Evolutionary conservation across 257 asterid genomes (phyloP).

Genomic region (Plectranthus barbatus): DNA sequence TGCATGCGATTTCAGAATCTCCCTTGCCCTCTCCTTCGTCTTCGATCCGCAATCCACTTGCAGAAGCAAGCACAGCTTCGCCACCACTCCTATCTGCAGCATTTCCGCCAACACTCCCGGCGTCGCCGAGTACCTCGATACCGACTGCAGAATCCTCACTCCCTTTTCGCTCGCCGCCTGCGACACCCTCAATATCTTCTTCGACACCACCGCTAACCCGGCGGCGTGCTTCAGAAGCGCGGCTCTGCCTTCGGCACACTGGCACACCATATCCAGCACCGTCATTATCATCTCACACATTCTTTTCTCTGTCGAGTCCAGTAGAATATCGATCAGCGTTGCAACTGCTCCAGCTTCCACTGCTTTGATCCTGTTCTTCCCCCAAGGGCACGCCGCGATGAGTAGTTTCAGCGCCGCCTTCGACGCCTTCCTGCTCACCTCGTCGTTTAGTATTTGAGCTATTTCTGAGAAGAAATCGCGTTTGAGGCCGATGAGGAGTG

Average conservation of each 20-base stretch:
- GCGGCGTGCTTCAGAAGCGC: slow-evolving; percentile 63
- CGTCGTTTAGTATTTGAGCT: slow-evolving; percentile 33
- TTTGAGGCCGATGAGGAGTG: slow-evolving; percentile 9
- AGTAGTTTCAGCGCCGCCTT: slow-evolving; percentile 42
- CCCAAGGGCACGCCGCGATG: slow-evolving; percentile 32
- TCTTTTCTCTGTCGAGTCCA: slow-evolving; percentile 39
- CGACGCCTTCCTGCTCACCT: slow-evolving; percentile 36
- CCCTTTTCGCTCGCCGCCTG: slow-evolving; percentile 53
- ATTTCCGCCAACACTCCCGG: slow-evolving; percentile 46
- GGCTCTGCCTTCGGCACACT: slow-evolving; percentile 81
- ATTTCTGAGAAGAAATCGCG: slow-evolving; percentile 36
- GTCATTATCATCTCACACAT: slow-evolving; percentile 36
- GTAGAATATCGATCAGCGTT: slow-evolving; percentile 38
- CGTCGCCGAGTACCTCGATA: slow-evolving; percentile 49
- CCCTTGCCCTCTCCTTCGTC: no score
- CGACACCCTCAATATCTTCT: no score
- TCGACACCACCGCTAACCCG: slow-evolving; percentile 65
- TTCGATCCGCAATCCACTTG: no score
- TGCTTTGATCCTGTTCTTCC: slow-evolving; percentile 53
- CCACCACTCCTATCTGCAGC: slow-evolving; percentile 64
- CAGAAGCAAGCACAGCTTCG: slow-evolving; percentile 55
- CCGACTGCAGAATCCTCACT: slow-evolving; percentile 52
- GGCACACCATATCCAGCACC: slow-evolving; percentile 55
- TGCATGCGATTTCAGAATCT: no score
- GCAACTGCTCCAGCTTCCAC: slow-evolving; percentile 46